phyloP scores from a whole-genome alignment of 2,329 filamentous ascomycete species.

The Sordariomycetes sp. region DNA sequence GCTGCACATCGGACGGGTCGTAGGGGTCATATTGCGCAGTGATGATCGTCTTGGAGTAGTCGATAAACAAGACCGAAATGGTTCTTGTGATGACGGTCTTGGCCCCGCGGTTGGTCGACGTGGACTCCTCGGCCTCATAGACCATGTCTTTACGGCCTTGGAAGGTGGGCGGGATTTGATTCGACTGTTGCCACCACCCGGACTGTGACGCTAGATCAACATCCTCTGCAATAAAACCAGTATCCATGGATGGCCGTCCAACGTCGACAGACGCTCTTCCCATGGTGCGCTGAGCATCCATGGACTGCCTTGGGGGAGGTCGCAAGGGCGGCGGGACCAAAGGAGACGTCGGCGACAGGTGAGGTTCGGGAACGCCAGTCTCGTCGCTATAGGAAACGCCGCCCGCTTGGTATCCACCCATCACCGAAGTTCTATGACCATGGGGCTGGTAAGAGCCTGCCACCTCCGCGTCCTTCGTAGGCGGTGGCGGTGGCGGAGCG shows the following conservation, averaged over 20 bases:
- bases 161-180: slow-evolving; percentile 68
- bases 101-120: slow-evolving; percentile 56
- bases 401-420: slow-evolving; percentile 19
- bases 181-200: slow-evolving; percentile 81
- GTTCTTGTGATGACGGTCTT: slow-evolving; percentile 66
- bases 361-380: slow-evolving; percentile 35
- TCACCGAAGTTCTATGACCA: slow-evolving; percentile 33
- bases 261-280: slow-evolving; percentile 61
- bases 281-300: slow-evolving; percentile 47
- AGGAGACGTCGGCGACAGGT: slow-evolving; percentile 31
- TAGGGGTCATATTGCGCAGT: slow-evolving; percentile 68
- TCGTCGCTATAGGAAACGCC: slow-evolving; percentile 31
- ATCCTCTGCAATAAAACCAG: slow-evolving; percentile 79
- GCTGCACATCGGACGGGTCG: slow-evolving; percentile 58
- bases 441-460: slow-evolving; percentile 64
- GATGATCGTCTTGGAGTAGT: slow-evolving; percentile 92
- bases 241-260: slow-evolving; percentile 60
- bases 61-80: slow-evolving; percentile 80
- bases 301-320: slow-evolving; percentile 39
- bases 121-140: slow-evolving; percentile 71
- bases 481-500: slow-evolving; percentile 22
- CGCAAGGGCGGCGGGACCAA: slow-evolving; percentile 9
- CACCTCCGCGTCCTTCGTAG: slow-evolving; percentile 22
- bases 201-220: slow-evolving; percentile 65
- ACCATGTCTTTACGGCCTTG: slow-evolving; percentile 76